Base-by-base conservation (phyloP, 2,329 filamentous ascomycete species). In the Periconia digitata region DNA sequence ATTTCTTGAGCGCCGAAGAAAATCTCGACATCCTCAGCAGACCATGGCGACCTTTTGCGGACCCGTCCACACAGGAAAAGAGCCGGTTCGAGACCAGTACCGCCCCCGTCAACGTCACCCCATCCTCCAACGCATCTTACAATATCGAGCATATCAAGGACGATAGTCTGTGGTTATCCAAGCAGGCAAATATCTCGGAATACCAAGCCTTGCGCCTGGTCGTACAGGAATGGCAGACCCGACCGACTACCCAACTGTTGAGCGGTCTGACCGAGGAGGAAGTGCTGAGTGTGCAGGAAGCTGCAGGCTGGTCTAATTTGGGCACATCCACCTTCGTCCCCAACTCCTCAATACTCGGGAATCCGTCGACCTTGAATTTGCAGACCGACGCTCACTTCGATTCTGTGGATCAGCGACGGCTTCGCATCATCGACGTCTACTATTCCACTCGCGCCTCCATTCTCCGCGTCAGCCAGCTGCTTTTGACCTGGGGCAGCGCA, bases 111-210 rank as follows among this genome's bases (percentile, higher is more conserved):
- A 87, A 95, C 67, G 83, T 91, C 41, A 84, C 89, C 1, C 84
- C 87, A 16, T 82, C 82, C 5, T 76, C 82, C 12, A 83, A 82
- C 60, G 80, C 82, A 35, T 82, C 82, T 47, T 89, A 87, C 66
- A 84, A 92, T 63, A 78, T 96, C 57, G 84, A 87, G 34, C 77
- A 87, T 63, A 84, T 97, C 68, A 96, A 95, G 74, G 82, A 84
- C 40, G 92, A 97, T 75, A 83, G 90, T 27, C 69, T 87, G 58
- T 97, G 92, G 91, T 76, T 99, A 53, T 92, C 90, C 71, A 84
- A 87, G 61, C 84, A 86, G 63, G 84, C 85, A 43, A 79, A 83
- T 38, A 84, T 96, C 56, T 90, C 94, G 69, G 85, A 96, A 69
- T 77, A 94, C 37, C 83, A 86, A 12, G 91, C 92, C 21, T 77